Evolutionary conservation across 2,329 filamentous ascomycete genomes (phyloP).

Genomic region (Scleromitrula shiraiana): DNA sequence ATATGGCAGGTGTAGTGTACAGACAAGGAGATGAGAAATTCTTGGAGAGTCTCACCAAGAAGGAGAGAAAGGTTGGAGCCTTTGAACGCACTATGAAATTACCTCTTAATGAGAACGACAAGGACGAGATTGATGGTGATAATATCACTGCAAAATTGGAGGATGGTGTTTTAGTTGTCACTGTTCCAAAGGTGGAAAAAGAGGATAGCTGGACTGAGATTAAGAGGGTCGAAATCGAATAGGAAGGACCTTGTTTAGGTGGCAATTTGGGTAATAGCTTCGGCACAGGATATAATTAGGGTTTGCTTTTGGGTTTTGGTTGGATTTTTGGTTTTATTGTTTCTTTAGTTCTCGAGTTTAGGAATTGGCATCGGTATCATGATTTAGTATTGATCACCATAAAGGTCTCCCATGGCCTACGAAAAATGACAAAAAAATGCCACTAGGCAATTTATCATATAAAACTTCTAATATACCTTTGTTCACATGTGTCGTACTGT

Average conservation of each 20-base stretch:
- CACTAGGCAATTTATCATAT: slow-evolving; percentile 16
- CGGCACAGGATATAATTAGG: slow-evolving; percentile 3
- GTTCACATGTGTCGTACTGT: no score
- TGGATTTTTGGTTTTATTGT: slow-evolving; percentile 8
- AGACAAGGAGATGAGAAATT: slow-evolving; percentile 63
- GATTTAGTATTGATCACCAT: slow-evolving; percentile 12
- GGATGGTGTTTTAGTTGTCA: slow-evolving; percentile 68
- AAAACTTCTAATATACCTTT: no score
- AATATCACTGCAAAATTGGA: slow-evolving; percentile 68
- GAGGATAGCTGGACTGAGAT: slow-evolving; percentile 51
- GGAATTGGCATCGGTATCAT: slow-evolving; percentile 7
- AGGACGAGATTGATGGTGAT: slow-evolving; percentile 57
- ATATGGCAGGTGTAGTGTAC: slow-evolving; percentile 64
- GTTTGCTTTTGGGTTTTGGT: slow-evolving; percentile 1
- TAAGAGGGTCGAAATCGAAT: slow-evolving; percentile 49
- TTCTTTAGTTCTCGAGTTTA: neutral
- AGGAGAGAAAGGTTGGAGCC: slow-evolving; percentile 63
- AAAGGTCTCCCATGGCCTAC: slow-evolving; percentile 7
- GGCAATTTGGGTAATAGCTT: no score
- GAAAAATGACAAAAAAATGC: slow-evolving; percentile 21
- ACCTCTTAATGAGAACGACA: slow-evolving; percentile 41
- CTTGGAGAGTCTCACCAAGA: slow-evolving; percentile 49
- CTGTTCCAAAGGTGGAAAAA: slow-evolving; percentile 64
- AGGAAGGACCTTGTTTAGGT: no score
- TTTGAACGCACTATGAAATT: slow-evolving; percentile 66